phyloP scores from a whole-genome alignment of 108 stramenopile species.

The Cyclotella distinguenda region DNA sequence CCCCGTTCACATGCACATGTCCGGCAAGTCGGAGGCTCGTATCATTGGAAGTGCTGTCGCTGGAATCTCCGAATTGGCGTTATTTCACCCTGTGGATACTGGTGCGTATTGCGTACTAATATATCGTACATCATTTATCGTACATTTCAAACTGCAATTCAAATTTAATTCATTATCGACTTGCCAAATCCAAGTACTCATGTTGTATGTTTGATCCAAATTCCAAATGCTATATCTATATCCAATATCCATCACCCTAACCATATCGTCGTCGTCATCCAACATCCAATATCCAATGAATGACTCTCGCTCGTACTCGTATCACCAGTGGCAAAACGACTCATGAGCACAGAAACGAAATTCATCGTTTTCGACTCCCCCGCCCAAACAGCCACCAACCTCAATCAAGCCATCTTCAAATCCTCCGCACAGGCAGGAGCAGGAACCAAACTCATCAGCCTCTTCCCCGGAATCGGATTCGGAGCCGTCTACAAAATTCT shows the following conservation, averaged over 20 bases:
- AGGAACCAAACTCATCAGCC: slow-evolving; percentile 48
- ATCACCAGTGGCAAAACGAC: slow-evolving; percentile 51
- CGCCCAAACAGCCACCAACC: slow-evolving; percentile 45
- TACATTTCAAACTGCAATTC: too few relatives aligned
- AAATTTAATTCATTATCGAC: too few relatives aligned
- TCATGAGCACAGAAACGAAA: slow-evolving; percentile 54
- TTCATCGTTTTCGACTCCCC: slow-evolving; percentile 38
- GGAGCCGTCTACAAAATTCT: slow-evolving; percentile 83
- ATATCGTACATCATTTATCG: neutral
- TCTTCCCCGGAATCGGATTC: slow-evolving; percentile 80
- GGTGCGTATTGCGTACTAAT: slow-evolving; percentile 21
- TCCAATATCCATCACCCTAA: too few relatives aligned
- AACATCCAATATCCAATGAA: too few relatives aligned
- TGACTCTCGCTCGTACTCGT: slow-evolving; percentile 38
- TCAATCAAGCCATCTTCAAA: slow-evolving; percentile 60
- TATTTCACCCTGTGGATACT: slow-evolving; percentile 73
- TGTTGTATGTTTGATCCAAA: too few relatives aligned
- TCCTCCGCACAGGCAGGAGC: slow-evolving; percentile 42
- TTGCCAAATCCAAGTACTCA: too few relatives aligned
- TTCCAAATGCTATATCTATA: too few relatives aligned
- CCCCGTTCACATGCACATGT: slow-evolving; percentile 33
- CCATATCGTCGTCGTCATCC: too few relatives aligned
- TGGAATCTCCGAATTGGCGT: slow-evolving; percentile 52
- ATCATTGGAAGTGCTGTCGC: slow-evolving; percentile 57
- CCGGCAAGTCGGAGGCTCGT: slow-evolving; percentile 39